These are phyloP conservation scores for Athelia sp. DNA, from an alignment of 1,284 basidiomycete species.

Conservation along the genomic window DNA sequence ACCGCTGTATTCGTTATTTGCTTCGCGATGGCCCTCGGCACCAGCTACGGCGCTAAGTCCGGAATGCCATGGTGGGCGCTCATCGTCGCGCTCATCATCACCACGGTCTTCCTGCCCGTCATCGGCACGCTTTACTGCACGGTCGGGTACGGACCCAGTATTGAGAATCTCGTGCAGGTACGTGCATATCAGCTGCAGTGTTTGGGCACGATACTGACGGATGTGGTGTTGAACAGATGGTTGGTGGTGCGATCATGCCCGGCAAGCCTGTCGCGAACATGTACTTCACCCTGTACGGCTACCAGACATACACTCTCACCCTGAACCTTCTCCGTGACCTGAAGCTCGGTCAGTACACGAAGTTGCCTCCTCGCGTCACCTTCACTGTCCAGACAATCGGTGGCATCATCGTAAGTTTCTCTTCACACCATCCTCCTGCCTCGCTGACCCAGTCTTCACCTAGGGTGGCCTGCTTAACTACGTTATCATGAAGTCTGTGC, in stretches of 20 bases:
- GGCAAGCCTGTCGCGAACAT: conserved; percentile 35
- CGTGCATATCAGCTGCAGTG: conserved; percentile 21
- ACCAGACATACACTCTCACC: conserved; percentile 25
- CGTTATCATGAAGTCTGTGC: conserved; percentile 46
- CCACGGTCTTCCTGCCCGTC: conserved; percentile 49
- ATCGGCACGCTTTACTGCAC: conserved; percentile 41
- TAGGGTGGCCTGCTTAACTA: conserved; percentile 33
- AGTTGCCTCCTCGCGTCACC: conserved; percentile 58
- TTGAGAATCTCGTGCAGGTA: conserved; percentile 21
- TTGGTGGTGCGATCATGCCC: conserved; percentile 35
- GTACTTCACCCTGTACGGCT: conserved; percentile 49
- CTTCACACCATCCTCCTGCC: neutral
- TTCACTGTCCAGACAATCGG: conserved; percentile 55
- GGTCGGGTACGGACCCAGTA: conserved; percentile 18
- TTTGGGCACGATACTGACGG: neutral
- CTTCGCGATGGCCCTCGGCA: conserved; percentile 43
- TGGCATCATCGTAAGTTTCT: conserved; percentile 39
- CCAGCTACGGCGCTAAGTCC: conserved; percentile 48
- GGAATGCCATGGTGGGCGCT: conserved; percentile 49
- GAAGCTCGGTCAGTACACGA: conserved; percentile 57
- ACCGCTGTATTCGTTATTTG: conserved; percentile 35
- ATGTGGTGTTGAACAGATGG: conserved; percentile 27
- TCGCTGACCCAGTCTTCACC: neutral
- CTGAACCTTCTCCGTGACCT: conserved; percentile 43
- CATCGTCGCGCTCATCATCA: conserved; percentile 41